Evolutionary conservation across 331 rosid genomes (phyloP), one percentile per base, ranked within the genome.

Genomic region (Dryas integrifolia): DNA sequence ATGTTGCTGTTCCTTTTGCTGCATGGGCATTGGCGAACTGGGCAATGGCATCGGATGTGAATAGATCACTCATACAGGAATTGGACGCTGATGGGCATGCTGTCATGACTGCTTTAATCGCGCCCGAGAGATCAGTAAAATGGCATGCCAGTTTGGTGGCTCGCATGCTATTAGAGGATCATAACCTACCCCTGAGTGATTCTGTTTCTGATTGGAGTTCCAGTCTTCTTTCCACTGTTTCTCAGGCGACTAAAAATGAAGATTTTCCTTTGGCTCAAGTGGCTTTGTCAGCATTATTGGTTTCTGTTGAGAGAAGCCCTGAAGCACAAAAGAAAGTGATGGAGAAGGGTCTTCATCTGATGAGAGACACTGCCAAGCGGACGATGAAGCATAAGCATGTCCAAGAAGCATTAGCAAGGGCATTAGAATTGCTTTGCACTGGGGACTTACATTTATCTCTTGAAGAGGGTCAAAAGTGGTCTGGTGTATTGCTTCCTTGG

Each of bases 11-110:
- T 73, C 98, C 98, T 80, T 94, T 91, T 82, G 97, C 98, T 58
- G 80, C 98, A 9, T 94, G 98, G 97, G 98, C 98, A 64, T 81
- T 94, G 81, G 98, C 97, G 73, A 94, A 88, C 81, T 94, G 98
- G 97, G 95, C 97, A 35, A 84, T 53, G 35, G 82, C 98, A 44
- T 94, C 98, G 24, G 82, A 80, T 69, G 73, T 61, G 66, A 94
- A 94, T 83, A 88, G 96, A 83, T 84, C 82, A 60, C 86, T 26
- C 26, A 94, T 94, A 71, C 93, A 87, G 73, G 96, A 89, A 73
- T 86, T 91, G 58, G 98, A 94, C 85, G 90, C 83, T 57, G 93
- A 88, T 87, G 98, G 98, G 56, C 80, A 82, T n/a, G 97, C 96
- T 72, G 85, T 94, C 71, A 87, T 91, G 96, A 86, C 96, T 78